phyloP scores from a whole-genome alignment of 2,329 filamentous ascomycete species.

The Phaeosphaeriaceae sp. region DNA sequence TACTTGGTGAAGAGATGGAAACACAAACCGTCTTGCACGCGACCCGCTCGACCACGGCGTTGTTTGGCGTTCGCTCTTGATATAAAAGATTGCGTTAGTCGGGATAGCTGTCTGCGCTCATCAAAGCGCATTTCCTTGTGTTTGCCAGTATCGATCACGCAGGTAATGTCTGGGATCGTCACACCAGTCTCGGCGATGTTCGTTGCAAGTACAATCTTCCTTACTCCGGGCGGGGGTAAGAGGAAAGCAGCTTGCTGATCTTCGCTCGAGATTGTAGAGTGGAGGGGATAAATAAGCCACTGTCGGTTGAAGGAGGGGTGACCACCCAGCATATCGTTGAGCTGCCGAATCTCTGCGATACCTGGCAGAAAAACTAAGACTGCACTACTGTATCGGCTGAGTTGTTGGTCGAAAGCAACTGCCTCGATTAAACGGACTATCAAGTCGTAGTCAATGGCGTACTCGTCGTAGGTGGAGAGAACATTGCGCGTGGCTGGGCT shows the following conservation, averaged over 20 bases:
- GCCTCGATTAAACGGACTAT: conserved; percentile 78
- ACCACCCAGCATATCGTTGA: conserved; percentile 84
- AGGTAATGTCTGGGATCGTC: conserved; percentile 96
- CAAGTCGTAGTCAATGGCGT: conserved; percentile 87
- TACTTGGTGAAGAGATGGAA: conserved; percentile 95
- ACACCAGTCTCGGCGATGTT: conserved; percentile 99
- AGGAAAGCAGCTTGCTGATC: conserved; percentile 95
- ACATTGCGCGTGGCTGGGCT: conserved; percentile 77
- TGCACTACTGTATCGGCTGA: conserved; percentile 80
- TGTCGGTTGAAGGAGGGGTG: conserved; percentile 76
- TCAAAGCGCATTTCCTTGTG: conserved; percentile 98
- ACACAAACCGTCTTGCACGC: conserved; percentile 93
- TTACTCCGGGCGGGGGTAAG: conserved; percentile 77
- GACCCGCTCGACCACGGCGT: conserved; percentile 87
- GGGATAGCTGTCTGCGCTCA: conserved; percentile 87
- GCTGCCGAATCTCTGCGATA: conserved; percentile 86
- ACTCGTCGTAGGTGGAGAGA: conserved; percentile 83
- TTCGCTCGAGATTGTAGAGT: conserved; percentile 94
- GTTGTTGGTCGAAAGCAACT: conserved; percentile 73
- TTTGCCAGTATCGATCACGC: conserved; percentile 94
- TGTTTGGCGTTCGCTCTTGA: conserved; percentile 96
- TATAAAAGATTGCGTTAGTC: conserved; percentile 92
- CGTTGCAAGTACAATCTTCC: conserved; percentile 95
- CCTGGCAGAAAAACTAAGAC: conserved; percentile 95
- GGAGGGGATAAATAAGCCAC: conserved; percentile 89